Base-by-base conservation (phyloP, 179 eudicot genomes). In the Patellifolia procumbens region DNA sequence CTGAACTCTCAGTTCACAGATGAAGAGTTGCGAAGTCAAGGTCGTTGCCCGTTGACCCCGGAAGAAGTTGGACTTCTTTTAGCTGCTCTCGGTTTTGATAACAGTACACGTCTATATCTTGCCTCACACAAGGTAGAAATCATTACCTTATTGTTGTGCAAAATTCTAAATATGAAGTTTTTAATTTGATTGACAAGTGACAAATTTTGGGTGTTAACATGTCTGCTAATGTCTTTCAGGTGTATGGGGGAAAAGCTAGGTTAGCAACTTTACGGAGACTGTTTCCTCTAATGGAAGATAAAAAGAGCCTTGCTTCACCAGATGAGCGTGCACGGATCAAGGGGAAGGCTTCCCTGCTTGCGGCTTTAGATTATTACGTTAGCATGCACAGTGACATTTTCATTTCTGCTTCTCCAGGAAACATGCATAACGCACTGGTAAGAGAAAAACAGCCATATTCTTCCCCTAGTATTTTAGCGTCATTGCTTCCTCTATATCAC, bases 391-490 rank as follows among this genome's bases (percentile, higher is more conserved):
- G 98, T 76, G 96, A 92, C 78, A 87, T 94, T 67, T 94, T 94
- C 83, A 75, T 94, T 76, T 94, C 98, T 79, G 97, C 98, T 72
- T 94, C 98, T 26, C 98, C 97, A 1, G 98, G 98, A 56, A 94
- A 94, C 83, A 94, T 94, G 98, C 98, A 94, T 80, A 94, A 94
- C 77, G 97, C 98, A 43, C 83, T 94, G 91, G 98, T 94, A 86
- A 86, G 89, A 2, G 2, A 31, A 1, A 62, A 20, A 17, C 12
- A 62, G n/a, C n/a, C n/a, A n/a, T n/a, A n/a, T n/a, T n/a, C n/a
- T n/a, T n/a, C n/a, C n/a, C n/a, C n/a, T n/a, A n/a, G n/a, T n/a
- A n/a, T 8, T 5, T 64, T 1, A 20, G 20, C 68, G 15, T 42
- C 3, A 24, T 26, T 19, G 4, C 68, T 16, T n/a, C 13, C 4